Percentiles rank a stretch among this genome's conserved stretches.
Evolutionary conservation across 176 grass and related monocot species (phyloP).

Genomic region (Dactylis glomerata): DNA sequence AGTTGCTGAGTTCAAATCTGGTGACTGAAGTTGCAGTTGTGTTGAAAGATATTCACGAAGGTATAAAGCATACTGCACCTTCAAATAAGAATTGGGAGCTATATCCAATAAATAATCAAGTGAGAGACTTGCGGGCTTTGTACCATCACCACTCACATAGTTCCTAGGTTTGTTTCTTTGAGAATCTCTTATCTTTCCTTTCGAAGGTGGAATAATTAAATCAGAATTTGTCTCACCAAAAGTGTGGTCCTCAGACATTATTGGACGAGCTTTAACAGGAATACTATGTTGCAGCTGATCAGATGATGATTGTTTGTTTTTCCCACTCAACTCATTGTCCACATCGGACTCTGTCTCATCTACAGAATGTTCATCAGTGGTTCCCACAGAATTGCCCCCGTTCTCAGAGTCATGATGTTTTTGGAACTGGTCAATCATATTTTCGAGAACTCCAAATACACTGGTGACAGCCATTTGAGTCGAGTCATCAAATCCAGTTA

Average conservation of each 20-base stretch:
- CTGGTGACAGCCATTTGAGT: constrained; percentile 95
- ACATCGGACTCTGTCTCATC: not conserved
- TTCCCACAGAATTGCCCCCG: constrained; percentile 19
- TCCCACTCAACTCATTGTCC: constrained; percentile 6
- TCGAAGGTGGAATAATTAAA: constrained; percentile 33
- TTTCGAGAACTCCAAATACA: constrained; percentile 91
- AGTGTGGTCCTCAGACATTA: constrained; percentile 15
- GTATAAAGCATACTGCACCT: constrained; percentile 55
- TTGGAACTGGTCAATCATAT: constrained; percentile 85
- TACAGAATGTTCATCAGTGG: not conserved
- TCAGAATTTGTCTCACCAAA: constrained; percentile 23
- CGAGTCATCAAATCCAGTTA: constrained; percentile 97
- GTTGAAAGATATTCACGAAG: constrained; percentile 54
- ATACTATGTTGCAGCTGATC: constrained; percentile 28
- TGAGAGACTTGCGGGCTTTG: constrained; percentile 13
- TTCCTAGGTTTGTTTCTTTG: constrained; percentile 27
- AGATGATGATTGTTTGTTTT: constrained; percentile 18
- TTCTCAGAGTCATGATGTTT: constrained; percentile 56
- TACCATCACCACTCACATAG: constrained; percentile 37
- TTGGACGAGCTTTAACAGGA: constrained; percentile 20
- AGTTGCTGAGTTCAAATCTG: constrained; percentile 48
- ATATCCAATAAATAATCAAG: constrained; percentile 43
- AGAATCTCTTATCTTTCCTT: constrained; percentile 28
- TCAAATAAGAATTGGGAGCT: constrained; percentile 56
- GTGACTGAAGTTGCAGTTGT: constrained; percentile 50